Evolutionary conservation across 306 rosid genomes (phyloP).

Genomic region (Medicago truncatula): MtrunA17r5.0-ANR NC_053042.1:12103501-12104000

Average conservation of each 20-base stretch:
- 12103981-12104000: background rate
- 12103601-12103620: background rate
- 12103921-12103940: too few relatives aligned
- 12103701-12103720: background rate
- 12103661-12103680: background rate
- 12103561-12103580: background rate
- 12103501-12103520: background rate
- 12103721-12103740: background rate
- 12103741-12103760: background rate
- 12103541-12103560: background rate
- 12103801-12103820: background rate
- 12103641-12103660: background rate
- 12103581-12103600: background rate
- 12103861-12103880: too few relatives aligned
- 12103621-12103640: background rate
- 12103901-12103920: too few relatives aligned
- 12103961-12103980: background rate
- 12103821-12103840: background rate
- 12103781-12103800: conserved; percentile 2
- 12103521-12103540: background rate
- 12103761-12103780: conserved; percentile 2
- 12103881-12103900: too few relatives aligned
- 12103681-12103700: background rate
- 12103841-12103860: too few relatives aligned
- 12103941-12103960: too few relatives aligned